These are phyloP conservation scores for Chenopodium suecicum DNA, from an alignment of 148 eudicot species.

Conservation along the genomic window DNA sequence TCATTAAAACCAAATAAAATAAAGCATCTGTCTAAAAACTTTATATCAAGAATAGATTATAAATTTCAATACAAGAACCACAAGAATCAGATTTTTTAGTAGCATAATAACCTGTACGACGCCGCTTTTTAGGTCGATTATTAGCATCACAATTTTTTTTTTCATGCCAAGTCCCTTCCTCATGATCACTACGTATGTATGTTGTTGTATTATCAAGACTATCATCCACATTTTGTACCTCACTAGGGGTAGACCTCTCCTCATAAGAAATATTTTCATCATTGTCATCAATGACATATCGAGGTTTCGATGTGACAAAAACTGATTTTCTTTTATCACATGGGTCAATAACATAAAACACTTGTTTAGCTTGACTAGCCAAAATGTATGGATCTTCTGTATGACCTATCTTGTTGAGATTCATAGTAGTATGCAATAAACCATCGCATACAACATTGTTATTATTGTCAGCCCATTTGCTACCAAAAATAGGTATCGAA, in stretches of 20 bases:
- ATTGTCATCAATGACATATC: background rate
- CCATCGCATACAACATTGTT: background rate
- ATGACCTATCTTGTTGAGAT: background rate
- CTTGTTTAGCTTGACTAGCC: conserved; percentile 7
- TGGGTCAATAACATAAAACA: background rate
- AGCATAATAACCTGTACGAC: background rate
- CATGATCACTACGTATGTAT: background rate
- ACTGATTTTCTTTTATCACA: background rate
- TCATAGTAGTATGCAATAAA: background rate
- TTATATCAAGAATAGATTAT: too few relatives aligned
- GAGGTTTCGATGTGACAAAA: background rate
- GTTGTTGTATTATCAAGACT: background rate
- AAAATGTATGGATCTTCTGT: conserved; percentile 4
- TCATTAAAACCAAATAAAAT: background rate
- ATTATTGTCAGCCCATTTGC: conserved; percentile 3
- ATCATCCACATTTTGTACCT: background rate
- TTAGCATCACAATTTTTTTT: too few relatives aligned
- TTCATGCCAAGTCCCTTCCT: background rate
- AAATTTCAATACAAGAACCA: background rate
- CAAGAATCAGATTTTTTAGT: background rate
- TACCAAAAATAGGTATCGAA: background rate
- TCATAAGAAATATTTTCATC: background rate
- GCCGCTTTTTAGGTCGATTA: background rate
- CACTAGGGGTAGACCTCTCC: background rate
- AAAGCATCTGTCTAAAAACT: too few relatives aligned